Conservation (phyloP, 148 eudicot species). For the Suaeda aralocaspica region DNA sequence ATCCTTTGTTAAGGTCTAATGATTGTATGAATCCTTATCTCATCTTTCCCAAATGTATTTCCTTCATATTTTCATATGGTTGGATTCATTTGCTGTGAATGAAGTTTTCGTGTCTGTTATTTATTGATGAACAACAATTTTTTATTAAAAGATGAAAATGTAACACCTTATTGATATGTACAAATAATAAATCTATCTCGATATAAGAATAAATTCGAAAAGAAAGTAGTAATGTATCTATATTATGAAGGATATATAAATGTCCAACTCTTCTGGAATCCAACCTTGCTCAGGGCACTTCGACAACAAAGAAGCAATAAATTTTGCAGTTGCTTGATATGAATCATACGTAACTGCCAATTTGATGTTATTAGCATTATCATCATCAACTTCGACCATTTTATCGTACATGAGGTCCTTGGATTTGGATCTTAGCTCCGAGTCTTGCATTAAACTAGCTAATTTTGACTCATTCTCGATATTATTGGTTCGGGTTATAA, state of each 20-base stretch:
- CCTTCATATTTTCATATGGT: too few species aligned
- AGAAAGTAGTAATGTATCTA: too few species aligned
- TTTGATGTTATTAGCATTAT: not conserved
- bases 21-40: too few species aligned
- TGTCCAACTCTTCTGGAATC: constrained; percentile 24
- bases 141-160: too few species aligned
- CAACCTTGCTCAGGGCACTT: constrained; percentile 9
- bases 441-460: constrained; percentile 10
- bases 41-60: too few species aligned
- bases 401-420: not conserved
- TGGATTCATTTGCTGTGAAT: too few species aligned
- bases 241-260: constrained; percentile 29
- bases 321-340: constrained; percentile 27
- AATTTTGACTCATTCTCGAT: not conserved
- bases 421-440: constrained; percentile 9
- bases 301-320: constrained; percentile 25
- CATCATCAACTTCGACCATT: not conserved
- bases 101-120: too few species aligned
- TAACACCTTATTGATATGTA: too few species aligned
- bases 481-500: not conserved
- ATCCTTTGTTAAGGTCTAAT: too few species aligned
- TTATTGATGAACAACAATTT: too few species aligned
- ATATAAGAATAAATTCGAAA: too few species aligned
- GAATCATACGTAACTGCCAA: constrained; percentile 7
- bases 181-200: too few species aligned